Conservation (phyloP, 2,329 filamentous ascomycete genomes). For the Apiospora rasikravindrae region DNA sequence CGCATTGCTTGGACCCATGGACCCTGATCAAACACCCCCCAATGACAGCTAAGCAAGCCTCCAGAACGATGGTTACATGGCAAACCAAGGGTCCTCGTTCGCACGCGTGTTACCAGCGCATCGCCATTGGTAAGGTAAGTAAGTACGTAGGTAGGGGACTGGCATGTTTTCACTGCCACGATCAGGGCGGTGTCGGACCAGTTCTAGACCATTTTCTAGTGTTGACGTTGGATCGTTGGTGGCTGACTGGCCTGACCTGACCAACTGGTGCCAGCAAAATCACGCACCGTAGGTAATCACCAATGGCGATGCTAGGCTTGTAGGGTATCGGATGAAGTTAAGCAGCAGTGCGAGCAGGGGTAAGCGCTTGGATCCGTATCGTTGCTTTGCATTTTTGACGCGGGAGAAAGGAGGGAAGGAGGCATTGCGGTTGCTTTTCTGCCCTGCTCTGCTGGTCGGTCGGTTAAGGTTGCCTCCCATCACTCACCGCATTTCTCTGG, state of each 20-base stretch:
- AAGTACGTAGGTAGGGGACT: not conserved
- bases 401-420: not conserved
- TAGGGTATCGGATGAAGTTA: constrained; percentile 3
- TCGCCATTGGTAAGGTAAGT: not conserved
- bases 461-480: not conserved
- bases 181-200: not conserved
- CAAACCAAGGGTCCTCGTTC: not conserved
- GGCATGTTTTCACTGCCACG: constrained; percentile 3
- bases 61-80: not conserved
- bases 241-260: constrained; percentile 8
- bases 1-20: not conserved
- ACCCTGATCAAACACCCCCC: not conserved
- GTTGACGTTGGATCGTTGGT: constrained; percentile 7
- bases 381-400: not conserved
- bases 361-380: not conserved
- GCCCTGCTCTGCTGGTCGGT: not conserved
- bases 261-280: constrained; percentile 4
- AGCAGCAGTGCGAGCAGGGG: constrained; percentile 6
- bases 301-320: not conserved
- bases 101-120: not conserved
- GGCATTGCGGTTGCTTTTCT: not conserved
- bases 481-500: constrained; percentile 2
- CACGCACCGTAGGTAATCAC: not conserved
- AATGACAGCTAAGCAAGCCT: constrained; percentile 8
- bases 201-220: not conserved